Evolutionary conservation across 129 eudicot genomes (phyloP).

Genomic region (Arctium lappa): DNA sequence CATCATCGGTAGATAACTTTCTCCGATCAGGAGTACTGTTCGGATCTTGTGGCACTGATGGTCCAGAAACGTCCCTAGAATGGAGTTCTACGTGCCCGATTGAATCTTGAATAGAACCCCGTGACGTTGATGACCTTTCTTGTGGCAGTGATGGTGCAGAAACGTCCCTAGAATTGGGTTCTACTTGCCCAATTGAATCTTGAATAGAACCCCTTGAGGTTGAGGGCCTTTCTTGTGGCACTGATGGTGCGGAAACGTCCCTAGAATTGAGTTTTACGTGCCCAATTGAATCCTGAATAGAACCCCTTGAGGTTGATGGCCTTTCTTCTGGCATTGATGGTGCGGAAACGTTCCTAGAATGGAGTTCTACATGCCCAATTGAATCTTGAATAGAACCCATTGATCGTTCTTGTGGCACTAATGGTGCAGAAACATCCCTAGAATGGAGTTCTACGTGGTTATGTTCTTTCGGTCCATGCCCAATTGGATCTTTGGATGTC

Average conservation of each 20-base stretch:
- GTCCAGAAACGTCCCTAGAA: not conserved
- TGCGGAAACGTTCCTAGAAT: not conserved
- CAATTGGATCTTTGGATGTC: constrained; percentile 11
- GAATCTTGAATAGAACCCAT: constrained; percentile 14
- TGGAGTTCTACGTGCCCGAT: not conserved
- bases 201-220: constrained; percentile 19
- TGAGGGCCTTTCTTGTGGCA: not conserved
- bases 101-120: not conserved
- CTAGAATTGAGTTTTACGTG: not conserved
- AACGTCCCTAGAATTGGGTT: not conserved
- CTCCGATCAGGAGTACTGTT: not conserved
- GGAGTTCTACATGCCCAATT: not conserved
- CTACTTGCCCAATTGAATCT: constrained; percentile 2
- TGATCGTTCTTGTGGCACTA: not conserved
- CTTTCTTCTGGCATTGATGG: not conserved
- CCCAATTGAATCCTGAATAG: not conserved
- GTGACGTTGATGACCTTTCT: not conserved
- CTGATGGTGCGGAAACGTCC: not conserved
- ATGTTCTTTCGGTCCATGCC: constrained; percentile 18
- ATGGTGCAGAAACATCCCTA: not conserved
- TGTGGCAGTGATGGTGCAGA: not conserved
- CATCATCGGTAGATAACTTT: not conserved
- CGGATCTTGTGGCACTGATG: not conserved
- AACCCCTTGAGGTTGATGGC: not conserved
- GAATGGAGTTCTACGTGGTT: not conserved